These are phyloP conservation scores for Talaromyces adpressus DNA, from an alignment of 495 filamentous ascomycete species.

Conservation along the genomic window DNA sequence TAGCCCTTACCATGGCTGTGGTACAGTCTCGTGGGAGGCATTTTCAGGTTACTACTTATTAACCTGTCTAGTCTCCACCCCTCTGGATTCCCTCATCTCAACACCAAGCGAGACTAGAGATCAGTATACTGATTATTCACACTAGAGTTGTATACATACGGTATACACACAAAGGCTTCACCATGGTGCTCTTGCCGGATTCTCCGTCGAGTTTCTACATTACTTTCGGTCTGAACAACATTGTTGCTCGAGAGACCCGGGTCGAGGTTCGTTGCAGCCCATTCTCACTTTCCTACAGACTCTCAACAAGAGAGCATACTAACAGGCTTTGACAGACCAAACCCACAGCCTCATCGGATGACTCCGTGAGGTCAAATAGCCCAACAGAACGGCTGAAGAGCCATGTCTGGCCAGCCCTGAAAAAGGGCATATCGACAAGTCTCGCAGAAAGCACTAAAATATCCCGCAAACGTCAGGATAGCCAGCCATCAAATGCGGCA, in stretches of 20 bases:
- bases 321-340: not conserved
- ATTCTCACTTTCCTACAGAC: constrained; percentile 14
- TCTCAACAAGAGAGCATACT: constrained; percentile 12
- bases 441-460: not conserved
- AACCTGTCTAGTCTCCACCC: not conserved
- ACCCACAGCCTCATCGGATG: not conserved
- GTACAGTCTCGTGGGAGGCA: not conserved
- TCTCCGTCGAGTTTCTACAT: not conserved
- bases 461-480: not conserved
- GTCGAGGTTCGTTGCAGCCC: constrained; percentile 11
- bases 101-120: not conserved
- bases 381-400: not conserved
- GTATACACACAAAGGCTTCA: not conserved
- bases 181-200: not conserved
- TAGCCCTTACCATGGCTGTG: constrained; percentile 5
- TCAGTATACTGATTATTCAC: not conserved
- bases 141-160: not conserved
- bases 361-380: not conserved
- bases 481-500: not conserved
- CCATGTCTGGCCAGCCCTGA: constrained; percentile 9
- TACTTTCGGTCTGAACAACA: constrained; percentile 20
- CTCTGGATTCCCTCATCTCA: not conserved
- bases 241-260: constrained; percentile 22
- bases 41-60: not conserved
- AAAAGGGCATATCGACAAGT: not conserved